Evolutionary conservation across 768 basidiomycete genomes (phyloP), one percentile per base, ranked within the genome.

Genomic region (Pulveroboletus ravenelii): DNA sequence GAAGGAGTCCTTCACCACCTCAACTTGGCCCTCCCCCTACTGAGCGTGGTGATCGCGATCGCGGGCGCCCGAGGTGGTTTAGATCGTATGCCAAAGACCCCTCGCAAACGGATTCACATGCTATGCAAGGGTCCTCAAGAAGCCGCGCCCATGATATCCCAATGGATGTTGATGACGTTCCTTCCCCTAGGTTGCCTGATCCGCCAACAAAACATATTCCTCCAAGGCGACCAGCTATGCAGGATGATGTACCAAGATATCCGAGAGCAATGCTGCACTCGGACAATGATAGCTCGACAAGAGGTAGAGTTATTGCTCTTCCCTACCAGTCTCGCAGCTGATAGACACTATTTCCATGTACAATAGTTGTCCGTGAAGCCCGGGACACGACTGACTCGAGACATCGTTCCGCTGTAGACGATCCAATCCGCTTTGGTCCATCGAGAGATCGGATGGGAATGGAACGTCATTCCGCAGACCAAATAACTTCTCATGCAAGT

Each of bases 201-300:
- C 52, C 55, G 5, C 55, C 57, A 1, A 18, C 30, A 4, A 65
- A 56, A 44, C 60, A 51, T 23, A 39, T 47, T 17, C 57, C 48
- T 30, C 46, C 56, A 3, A 53, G 51, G 25, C 61, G 55, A 34
- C 60, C 58, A 5, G 55, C 36, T 29, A 27, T 54, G 10, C 63
- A 59, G 2, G 68, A 62, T n/a, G 72, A 61, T 0, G 59, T 54
- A 6, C 62, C 67, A 41, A 64, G 63, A 23, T 72, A 67, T 41
- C 70, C 72, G n/a, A 61, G 72, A 29, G 72, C 72, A 0, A 72
- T 72, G 71, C 47, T 67, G 6, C 56, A 60, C 9, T 38, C 58
- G 20, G 62, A 56, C n/a, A 62, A 51, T 29, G 60, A 62, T 30
- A 51, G 57, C 10, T 36, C 9, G 4, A 27, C 45, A 32, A 57